These are phyloP conservation scores for Pseudoscleropodium purum DNA, from an alignment of 225 moss, liverwort and hornwort species.

Conservation along the genomic window DNA sequence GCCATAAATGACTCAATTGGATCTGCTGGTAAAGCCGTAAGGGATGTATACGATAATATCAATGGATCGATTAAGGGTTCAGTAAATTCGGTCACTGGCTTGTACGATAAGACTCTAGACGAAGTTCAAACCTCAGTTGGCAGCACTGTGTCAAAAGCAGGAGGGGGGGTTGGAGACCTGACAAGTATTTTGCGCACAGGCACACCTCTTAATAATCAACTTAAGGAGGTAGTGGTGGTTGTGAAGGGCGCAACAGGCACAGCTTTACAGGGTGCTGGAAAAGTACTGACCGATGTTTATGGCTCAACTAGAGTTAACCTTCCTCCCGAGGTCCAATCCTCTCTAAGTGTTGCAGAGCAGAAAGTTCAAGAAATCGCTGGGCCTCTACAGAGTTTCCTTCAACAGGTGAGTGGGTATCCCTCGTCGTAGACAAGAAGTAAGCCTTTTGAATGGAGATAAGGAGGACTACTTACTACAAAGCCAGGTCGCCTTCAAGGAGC, in stretches of 20 bases:
- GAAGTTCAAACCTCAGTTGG: constrained; percentile 41
- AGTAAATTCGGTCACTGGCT: constrained; percentile 46
- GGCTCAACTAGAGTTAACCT: constrained; percentile 35
- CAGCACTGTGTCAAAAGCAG: constrained; percentile 25
- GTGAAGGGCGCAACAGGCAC: constrained; percentile 52
- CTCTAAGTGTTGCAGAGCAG: constrained; percentile 50
- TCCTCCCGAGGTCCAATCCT: constrained; percentile 44
- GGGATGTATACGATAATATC: constrained; percentile 35
- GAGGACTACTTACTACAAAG: not conserved
- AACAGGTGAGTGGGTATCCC: constrained; percentile 49
- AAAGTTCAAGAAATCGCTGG: constrained; percentile 45
- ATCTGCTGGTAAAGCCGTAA: constrained; percentile 28
- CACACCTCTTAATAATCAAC: constrained; percentile 70
- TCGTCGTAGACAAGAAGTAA: not conserved
- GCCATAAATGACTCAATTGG: constrained; percentile 32
- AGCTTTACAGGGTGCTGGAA: constrained; percentile 40
- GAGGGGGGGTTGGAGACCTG: constrained; percentile 36
- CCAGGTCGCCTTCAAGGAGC: not conserved
- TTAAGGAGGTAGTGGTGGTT: constrained; percentile 56
- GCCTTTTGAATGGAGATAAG: not conserved
- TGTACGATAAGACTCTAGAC: constrained; percentile 35
- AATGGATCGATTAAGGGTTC: constrained; percentile 40
- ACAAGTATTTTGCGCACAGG: constrained; percentile 55
- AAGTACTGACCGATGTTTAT: constrained; percentile 41
- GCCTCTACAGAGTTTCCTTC: constrained; percentile 54